phyloP scores from a whole-genome alignment of 1,284 basidiomycete genomes.

The Neolentinus lepideus region DNA sequence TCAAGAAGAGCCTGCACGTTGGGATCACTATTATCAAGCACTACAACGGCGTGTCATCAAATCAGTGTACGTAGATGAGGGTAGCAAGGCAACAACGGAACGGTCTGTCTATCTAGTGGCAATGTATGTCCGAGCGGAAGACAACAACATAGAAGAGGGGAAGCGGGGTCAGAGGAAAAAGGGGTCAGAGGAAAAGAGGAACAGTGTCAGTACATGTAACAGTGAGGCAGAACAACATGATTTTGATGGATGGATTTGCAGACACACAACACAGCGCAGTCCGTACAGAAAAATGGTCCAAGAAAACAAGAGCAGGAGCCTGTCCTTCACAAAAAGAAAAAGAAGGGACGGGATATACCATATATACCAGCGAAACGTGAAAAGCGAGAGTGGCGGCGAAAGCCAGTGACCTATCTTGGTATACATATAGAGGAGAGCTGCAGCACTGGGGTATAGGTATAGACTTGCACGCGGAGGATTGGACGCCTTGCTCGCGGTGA shows the following conservation, averaged over 20 bases:
- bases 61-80: not conserved
- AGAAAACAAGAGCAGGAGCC: not conserved
- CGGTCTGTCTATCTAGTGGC: not conserved
- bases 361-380: not conserved
- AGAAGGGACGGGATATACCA: not conserved
- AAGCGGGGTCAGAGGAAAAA: no score
- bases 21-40: no score
- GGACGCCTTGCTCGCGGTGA: no score
- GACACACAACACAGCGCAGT: not conserved
- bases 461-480: no score
- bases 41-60: no score
- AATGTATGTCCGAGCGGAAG: no score
- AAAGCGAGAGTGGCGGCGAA: not conserved
- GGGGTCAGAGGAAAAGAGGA: no score
- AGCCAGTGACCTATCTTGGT: not conserved
- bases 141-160: no score
- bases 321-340: not conserved
- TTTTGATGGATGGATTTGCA: not conserved
- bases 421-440: not conserved
- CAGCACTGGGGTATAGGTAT: not conserved
- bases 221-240: not conserved
- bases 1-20: no score
- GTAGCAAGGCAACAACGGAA: not conserved
- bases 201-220: no score
- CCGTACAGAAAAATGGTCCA: not conserved